phyloP scores from a whole-genome alignment of 1,284 basidiomycete genomes.

The Phellopilus nigrolimitatus region DNA sequence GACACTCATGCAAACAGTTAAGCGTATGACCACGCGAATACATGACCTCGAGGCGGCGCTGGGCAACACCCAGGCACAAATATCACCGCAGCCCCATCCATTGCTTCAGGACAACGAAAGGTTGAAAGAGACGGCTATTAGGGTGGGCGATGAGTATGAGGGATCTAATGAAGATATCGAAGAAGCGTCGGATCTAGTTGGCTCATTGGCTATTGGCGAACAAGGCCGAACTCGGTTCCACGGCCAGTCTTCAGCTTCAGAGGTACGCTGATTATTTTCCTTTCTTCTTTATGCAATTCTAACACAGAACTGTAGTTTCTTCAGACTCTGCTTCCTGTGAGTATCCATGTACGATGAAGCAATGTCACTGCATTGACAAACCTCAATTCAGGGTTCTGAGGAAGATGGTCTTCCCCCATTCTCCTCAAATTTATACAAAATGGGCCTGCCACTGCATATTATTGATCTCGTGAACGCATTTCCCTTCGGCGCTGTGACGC shows the following conservation, averaged over 20 bases:
- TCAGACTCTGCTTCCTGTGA: slow-evolving; percentile 38
- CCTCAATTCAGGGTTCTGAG: slow-evolving; percentile 21
- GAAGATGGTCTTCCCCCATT: slow-evolving; percentile 22
- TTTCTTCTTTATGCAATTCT: slow-evolving; percentile 10
- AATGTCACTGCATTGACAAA: background rate
- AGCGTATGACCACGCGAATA: slow-evolving; percentile 12
- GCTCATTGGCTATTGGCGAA: slow-evolving; percentile 40
- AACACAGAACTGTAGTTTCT: slow-evolving; percentile 34
- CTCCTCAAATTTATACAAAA: slow-evolving; percentile 12
- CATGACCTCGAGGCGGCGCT: slow-evolving; percentile 19
- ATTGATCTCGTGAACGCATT: slow-evolving; percentile 43
- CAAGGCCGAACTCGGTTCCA: slow-evolving; percentile 45
- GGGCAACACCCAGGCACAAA: slow-evolving; percentile 14
- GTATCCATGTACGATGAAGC: slow-evolving; percentile 8
- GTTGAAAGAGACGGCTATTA: slow-evolving; percentile 3
- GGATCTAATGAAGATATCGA: slow-evolving; percentile 20
- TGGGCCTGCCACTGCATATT: slow-evolving; percentile 40
- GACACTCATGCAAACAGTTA: slow-evolving; percentile 14
- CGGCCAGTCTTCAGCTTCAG: slow-evolving; percentile 43
- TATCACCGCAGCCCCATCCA: slow-evolving; percentile 20
- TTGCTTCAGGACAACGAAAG: slow-evolving; percentile 13
- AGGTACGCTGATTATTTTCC: slow-evolving; percentile 30
- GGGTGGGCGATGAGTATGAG: slow-evolving; percentile 1
- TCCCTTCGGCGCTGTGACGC: slow-evolving; percentile 39
- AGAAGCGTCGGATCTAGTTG: slow-evolving; percentile 30